These are phyloP conservation scores for Discostella stelligera DNA, from an alignment of 352 stramenopile genomes.

Conservation along the genomic window DNA sequence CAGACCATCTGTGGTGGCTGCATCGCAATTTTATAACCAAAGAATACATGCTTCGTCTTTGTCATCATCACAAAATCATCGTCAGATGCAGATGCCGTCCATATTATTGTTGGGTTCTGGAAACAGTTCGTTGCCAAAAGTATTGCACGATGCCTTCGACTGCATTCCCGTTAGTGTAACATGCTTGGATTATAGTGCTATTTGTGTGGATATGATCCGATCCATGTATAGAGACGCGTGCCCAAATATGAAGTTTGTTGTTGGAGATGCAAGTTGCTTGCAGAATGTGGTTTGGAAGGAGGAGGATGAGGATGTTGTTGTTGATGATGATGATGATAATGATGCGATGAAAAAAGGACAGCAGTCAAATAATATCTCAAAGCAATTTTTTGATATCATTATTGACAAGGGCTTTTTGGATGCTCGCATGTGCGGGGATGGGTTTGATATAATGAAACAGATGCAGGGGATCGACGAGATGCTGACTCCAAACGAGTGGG, in stretches of 20 bases:
- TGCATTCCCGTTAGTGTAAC: slow-evolving; percentile 24
- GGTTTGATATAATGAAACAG: slow-evolving; percentile 52
- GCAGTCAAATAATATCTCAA: slow-evolving; percentile 4
- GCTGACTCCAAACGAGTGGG: slow-evolving; percentile 32
- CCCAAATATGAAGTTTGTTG: slow-evolving; percentile 57
- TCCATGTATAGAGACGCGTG: slow-evolving; percentile 25
- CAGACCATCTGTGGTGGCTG: slow-evolving; percentile 31
- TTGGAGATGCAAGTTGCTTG: slow-evolving; percentile 61
- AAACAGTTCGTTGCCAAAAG: slow-evolving; percentile 62
- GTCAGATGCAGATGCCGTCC: slow-evolving; percentile 1
- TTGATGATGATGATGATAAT: slow-evolving; percentile 2
- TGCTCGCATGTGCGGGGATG: slow-evolving; percentile 72
- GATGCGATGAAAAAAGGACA: neutral
- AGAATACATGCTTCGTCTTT: neutral
- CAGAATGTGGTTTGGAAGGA: slow-evolving; percentile 29
- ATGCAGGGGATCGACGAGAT: slow-evolving; percentile 35
- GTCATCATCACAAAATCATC: neutral
- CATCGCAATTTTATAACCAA: slow-evolving; percentile 12
- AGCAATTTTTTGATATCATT: slow-evolving; percentile 57
- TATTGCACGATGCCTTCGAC: slow-evolving; percentile 47
- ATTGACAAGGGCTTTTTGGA: slow-evolving; percentile 78
- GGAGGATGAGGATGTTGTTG: neutral
- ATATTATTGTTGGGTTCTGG: slow-evolving; percentile 66
- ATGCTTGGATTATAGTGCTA: slow-evolving; percentile 63
- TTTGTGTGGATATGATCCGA: slow-evolving; percentile 63